Evolutionary conservation across 768 basidiomycete genomes (phyloP).

Genomic region (Plicaturopsis crispa): DNA sequence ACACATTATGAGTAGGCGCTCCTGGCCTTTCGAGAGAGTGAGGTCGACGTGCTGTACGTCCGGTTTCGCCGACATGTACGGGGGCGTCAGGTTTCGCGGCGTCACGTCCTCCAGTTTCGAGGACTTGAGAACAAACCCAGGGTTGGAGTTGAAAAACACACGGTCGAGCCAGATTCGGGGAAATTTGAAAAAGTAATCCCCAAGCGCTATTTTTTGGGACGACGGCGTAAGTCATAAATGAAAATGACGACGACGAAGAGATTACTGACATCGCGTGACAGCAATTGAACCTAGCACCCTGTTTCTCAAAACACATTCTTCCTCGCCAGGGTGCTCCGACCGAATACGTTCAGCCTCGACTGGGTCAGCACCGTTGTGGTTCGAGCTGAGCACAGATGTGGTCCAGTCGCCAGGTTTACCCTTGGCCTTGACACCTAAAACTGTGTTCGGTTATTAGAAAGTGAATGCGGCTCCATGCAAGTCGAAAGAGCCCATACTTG

Average conservation of each 20-base stretch:
- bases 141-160: conserved; percentile 34
- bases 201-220: conserved; percentile 30
- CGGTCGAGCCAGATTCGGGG: conserved; percentile 38
- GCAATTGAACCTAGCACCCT: conserved; percentile 49
- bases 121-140: conserved; percentile 26
- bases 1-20: conserved; percentile 37
- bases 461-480: neutral
- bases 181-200: conserved; percentile 48
- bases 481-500: too few species aligned
- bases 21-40: conserved; percentile 11
- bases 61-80: conserved; percentile 40
- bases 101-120: conserved; percentile 32
- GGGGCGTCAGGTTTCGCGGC: conserved; percentile 44
- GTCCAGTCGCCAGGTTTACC: conserved; percentile 26
- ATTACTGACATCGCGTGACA: conserved; percentile 41
- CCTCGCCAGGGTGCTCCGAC: conserved; percentile 40
- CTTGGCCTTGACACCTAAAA: too few species aligned
- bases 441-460: too few species aligned
- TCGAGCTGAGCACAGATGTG: conserved; percentile 31
- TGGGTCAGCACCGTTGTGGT: conserved; percentile 42
- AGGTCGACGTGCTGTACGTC: conserved; percentile 35
- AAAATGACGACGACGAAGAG: neutral
- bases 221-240: neutral
- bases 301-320: conserved; percentile 33
- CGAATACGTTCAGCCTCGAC: conserved; percentile 32